Conservation (phyloP, 345 rosid genomes). For the Jatropha curcas region DNA sequence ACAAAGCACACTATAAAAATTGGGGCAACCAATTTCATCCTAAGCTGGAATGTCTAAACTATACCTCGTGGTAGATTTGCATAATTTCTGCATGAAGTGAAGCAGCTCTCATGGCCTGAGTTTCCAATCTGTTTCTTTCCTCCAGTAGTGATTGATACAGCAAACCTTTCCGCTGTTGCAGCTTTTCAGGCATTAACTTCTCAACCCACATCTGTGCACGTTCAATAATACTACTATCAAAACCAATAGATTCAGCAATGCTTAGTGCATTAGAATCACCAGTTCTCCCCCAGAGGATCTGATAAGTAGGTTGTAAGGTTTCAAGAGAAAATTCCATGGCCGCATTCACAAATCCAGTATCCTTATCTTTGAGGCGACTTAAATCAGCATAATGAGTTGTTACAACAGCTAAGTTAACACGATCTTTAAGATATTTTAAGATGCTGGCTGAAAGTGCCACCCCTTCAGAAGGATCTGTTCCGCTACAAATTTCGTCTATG, state of each 20-base stretch:
- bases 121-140: slow-evolving; percentile 70
- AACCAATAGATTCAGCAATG: slow-evolving; percentile 83
- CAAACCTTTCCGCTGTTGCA: slow-evolving; percentile 59
- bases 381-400: slow-evolving; percentile 92
- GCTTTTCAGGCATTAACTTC: slow-evolving; percentile 68
- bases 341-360: slow-evolving; percentile 72
- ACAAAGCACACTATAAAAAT: background rate
- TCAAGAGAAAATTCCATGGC: slow-evolving; percentile 92
- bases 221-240: slow-evolving; percentile 57
- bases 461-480: slow-evolving; percentile 98
- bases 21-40: slow-evolving; percentile 1
- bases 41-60: background rate
- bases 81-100: slow-evolving; percentile 59
- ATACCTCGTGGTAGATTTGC: slow-evolving; percentile 71
- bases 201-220: slow-evolving; percentile 71
- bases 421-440: slow-evolving; percentile 60
- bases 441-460: slow-evolving; percentile 84
- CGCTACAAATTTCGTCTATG: slow-evolving; percentile 89
- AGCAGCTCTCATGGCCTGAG: slow-evolving; percentile 55
- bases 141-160: slow-evolving; percentile 69
- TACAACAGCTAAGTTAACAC: slow-evolving; percentile 65
- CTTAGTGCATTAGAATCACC: slow-evolving; percentile 86
- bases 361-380: slow-evolving; percentile 76
- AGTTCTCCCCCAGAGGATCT: slow-evolving; percentile 77
- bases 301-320: slow-evolving; percentile 77